phyloP scores from a whole-genome alignment of 1,139 yeast genomes.

The Geotrichum siamense region DNA sequence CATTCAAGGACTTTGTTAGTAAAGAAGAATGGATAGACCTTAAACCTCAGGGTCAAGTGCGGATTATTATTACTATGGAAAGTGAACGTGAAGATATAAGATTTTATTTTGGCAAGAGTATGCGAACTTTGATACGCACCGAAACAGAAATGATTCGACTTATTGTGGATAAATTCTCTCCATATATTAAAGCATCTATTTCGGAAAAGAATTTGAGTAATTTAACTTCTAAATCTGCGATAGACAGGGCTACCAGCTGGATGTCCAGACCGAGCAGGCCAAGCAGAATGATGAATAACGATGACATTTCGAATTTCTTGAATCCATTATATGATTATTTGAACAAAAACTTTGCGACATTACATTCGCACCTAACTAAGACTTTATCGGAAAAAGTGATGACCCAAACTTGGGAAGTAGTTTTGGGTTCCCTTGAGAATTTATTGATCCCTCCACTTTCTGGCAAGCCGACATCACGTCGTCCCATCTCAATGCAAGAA shows the following conservation, averaged over 20 bases:
- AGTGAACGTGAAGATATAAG: conserved; percentile 70
- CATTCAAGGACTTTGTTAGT: conserved; percentile 61
- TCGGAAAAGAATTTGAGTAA: conserved; percentile 35
- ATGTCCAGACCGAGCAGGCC: conserved; percentile 39
- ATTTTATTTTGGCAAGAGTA: conserved; percentile 71
- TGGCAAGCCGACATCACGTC: conserved; percentile 44
- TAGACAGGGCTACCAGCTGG: conserved; percentile 47
- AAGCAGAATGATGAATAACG: conserved; percentile 34
- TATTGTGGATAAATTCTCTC: conserved; percentile 55
- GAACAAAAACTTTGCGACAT: conserved; percentile 58
- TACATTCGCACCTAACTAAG: conserved; percentile 57
- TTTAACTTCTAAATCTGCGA: conserved; percentile 34
- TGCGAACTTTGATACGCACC: conserved; percentile 54
- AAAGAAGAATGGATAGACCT: conserved; percentile 52
- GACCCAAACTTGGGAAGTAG: conserved; percentile 69
- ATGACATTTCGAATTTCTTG: conserved; percentile 59
- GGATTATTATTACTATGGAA: conserved; percentile 65
- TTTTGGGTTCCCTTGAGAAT: conserved; percentile 57
- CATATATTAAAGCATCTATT: conserved; percentile 41
- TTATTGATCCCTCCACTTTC: conserved; percentile 66
- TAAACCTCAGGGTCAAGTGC: conserved; percentile 60
- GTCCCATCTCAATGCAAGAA: conserved; percentile 52
- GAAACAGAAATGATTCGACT: conserved; percentile 58
- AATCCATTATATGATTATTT: conserved; percentile 69
- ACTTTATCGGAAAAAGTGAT: conserved; percentile 59